A percentile compares a stretch with the other conserved stretches of the same genome.
phyloP scores from a whole-genome alignment of 352 stramenopile species.

The Phytophthora sp. region DNA sequence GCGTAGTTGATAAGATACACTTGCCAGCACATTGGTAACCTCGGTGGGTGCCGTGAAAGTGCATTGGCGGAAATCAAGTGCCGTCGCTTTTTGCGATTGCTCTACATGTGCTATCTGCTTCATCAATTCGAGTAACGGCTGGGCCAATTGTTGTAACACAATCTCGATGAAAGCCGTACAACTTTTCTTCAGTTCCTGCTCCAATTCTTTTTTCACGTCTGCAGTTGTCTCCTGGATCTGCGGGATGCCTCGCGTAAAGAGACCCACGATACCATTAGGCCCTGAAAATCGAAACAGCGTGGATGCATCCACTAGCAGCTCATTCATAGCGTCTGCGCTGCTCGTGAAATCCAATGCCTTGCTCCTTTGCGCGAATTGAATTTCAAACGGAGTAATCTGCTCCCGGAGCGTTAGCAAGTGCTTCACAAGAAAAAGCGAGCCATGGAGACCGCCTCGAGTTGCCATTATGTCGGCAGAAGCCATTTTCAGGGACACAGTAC shows the following conservation, averaged over 20 bases:
- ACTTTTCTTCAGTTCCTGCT: constrained; percentile 82
- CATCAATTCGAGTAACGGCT: constrained; percentile 62
- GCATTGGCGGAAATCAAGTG: constrained; percentile 51
- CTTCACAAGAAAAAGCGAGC: constrained; percentile 81
- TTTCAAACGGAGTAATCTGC: constrained; percentile 87
- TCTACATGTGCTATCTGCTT: constrained; percentile 68
- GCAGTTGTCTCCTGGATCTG: constrained; percentile 82
- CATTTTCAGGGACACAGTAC: constrained; percentile 78
- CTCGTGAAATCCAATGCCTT: constrained; percentile 83
- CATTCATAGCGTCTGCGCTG: constrained; percentile 73
- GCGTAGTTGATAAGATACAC: constrained; percentile 49
- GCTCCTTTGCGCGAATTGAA: constrained; percentile 74
- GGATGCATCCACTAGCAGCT: constrained; percentile 68
- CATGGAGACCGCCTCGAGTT: constrained; percentile 59
- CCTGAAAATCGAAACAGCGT: constrained; percentile 69
- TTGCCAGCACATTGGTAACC: constrained; percentile 53
- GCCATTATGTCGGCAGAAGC: constrained; percentile 68
- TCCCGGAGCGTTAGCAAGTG: constrained; percentile 84
- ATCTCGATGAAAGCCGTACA: constrained; percentile 83
- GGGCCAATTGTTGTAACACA: constrained; percentile 64
- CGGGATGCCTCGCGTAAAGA: constrained; percentile 75
- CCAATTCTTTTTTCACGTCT: constrained; percentile 81
- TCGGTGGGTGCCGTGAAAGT: constrained; percentile 45
- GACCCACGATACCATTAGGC: constrained; percentile 59
- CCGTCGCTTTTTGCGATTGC: constrained; percentile 41